Evolutionary conservation across 1,284 basidiomycete genomes (phyloP).

Genomic region (Ustilago shanxiensis): DNA sequence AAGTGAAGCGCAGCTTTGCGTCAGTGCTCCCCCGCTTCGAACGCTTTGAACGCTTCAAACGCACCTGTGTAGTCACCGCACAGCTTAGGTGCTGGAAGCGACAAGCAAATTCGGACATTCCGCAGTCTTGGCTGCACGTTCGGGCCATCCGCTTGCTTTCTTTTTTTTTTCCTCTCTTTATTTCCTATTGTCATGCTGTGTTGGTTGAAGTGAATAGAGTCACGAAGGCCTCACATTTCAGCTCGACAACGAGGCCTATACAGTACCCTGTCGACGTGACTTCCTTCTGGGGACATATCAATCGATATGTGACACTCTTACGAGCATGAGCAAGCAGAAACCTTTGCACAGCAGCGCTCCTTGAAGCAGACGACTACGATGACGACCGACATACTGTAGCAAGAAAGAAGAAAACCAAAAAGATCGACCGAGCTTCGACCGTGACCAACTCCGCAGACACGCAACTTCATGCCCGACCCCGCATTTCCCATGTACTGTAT

Average conservation of each 20-base stretch:
- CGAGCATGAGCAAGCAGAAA: too few species aligned
- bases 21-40: slow-evolving; percentile 5
- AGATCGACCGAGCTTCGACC: slow-evolving; percentile 37
- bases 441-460: slow-evolving; percentile 17
- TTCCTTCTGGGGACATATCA: too few species aligned
- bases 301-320: too few species aligned
- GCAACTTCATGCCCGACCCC: slow-evolving; percentile 12
- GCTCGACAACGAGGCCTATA: too few species aligned
- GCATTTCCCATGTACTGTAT: slow-evolving; percentile 12
- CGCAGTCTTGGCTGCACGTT: slow-evolving; percentile 16
- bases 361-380: too few species aligned
- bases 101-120: slow-evolving; percentile 12
- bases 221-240: too few species aligned
- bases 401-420: background rate
- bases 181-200: background rate
- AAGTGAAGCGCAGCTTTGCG: slow-evolving; percentile 7
- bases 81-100: slow-evolving; percentile 15
- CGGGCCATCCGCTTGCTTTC: slow-evolving; percentile 2
- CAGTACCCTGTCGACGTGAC: too few species aligned
- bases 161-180: too few species aligned
- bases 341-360: too few species aligned
- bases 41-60: too few species aligned
- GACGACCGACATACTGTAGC: too few species aligned
- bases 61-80: slow-evolving; percentile 26
- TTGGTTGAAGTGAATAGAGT: background rate